phyloP scores from a whole-genome alignment of 768 basidiomycete species.

The Leccinum imitatum region DNA sequence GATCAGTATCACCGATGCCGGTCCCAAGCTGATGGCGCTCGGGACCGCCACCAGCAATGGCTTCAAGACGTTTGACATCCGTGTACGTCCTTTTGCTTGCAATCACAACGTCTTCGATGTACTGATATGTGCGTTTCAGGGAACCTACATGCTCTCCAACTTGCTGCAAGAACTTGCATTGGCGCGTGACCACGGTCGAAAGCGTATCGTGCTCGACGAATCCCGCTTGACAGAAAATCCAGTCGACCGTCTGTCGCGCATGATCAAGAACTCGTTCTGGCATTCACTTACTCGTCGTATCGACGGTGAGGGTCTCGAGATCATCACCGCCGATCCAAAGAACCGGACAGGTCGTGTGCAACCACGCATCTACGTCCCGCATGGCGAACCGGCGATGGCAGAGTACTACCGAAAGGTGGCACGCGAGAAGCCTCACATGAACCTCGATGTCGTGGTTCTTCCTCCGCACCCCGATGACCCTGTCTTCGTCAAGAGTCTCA shows the following conservation, averaged over 20 bases:
- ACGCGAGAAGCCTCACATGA: slow-evolving; percentile 88
- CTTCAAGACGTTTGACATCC: slow-evolving; percentile 95
- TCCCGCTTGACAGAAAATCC: slow-evolving; percentile 97
- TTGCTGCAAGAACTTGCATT: slow-evolving; percentile 98
- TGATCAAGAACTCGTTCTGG: slow-evolving; percentile 99
- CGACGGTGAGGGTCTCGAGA: slow-evolving; percentile 95
- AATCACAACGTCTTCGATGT: slow-evolving; percentile 3
- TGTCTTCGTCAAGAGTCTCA: slow-evolving; percentile 85
- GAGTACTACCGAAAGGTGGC: slow-evolving; percentile 95
- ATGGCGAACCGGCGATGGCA: slow-evolving; percentile 91
- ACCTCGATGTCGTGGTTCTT: slow-evolving; percentile 88
- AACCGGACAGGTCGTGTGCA: slow-evolving; percentile 89
- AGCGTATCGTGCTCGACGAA: slow-evolving; percentile 98
- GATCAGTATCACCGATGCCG: slow-evolving; percentile 94
- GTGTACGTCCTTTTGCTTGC: slow-evolving; percentile 47
- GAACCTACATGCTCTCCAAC: slow-evolving; percentile 99
- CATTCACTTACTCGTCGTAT: slow-evolving; percentile 95
- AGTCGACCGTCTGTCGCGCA: slow-evolving; percentile 91
- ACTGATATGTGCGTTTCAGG: slow-evolving; percentile 45
- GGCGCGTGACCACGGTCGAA: slow-evolving; percentile 91
- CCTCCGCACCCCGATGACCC: slow-evolving; percentile 88
- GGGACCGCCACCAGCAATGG: slow-evolving; percentile 98
- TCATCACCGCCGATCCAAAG: slow-evolving; percentile 97
- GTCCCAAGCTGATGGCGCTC: slow-evolving; percentile 93
- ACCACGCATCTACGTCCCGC: slow-evolving; percentile 92